Percentiles rank a stretch among this genome's conserved stretches.
phyloP scores from a whole-genome alignment of 768 basidiomycete species.

The Rickenella mellea region DNA sequence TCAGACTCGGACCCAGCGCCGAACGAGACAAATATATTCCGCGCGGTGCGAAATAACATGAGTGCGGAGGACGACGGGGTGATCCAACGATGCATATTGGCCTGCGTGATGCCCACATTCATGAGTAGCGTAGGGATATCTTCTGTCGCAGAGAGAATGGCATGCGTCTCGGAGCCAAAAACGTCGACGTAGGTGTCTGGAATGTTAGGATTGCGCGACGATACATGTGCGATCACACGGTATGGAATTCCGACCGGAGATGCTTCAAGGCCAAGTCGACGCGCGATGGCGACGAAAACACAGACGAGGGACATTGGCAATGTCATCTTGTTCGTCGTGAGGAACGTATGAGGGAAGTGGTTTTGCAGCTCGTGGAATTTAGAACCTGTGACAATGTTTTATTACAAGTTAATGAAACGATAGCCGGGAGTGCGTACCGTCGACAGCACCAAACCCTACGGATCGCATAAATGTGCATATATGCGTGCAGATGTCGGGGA shows the following conservation, averaged over 20 bases:
- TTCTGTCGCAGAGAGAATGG: conserved; percentile 8
- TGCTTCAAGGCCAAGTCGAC: conserved; percentile 40
- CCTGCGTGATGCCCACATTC: conserved; percentile 16
- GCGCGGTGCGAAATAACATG: conserved; percentile 31
- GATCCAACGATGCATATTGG: conserved; percentile 13
- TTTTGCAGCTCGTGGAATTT: conserved; percentile 36
- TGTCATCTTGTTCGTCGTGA: conserved; percentile 36
- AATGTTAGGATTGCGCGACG: conserved; percentile 23
- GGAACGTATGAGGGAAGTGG: conserved; percentile 51
- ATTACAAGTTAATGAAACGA: conserved; percentile 1
- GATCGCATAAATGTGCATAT: conserved; percentile 43
- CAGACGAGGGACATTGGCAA: conserved; percentile 55
- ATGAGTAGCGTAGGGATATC: conserved; percentile 13
- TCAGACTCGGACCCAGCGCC: conserved; percentile 4
- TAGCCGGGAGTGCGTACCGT: conserved; percentile 22
- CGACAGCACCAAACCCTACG: conserved; percentile 36
- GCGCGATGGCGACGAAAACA: conserved; percentile 44
- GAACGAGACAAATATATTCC: conserved; percentile 28
- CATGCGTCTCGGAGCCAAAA: conserved; percentile 9
- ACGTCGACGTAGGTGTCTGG: conserved; percentile 39
- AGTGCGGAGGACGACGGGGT: conserved; percentile 21
- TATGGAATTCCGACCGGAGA: conserved; percentile 48
- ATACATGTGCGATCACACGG: conserved; percentile 44
- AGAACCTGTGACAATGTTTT: conserved; percentile 16
- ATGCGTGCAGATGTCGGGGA: conserved; percentile 25